Conservation (phyloP, 2,329 filamentous ascomycete species). For the Nemania serpens region DNA sequence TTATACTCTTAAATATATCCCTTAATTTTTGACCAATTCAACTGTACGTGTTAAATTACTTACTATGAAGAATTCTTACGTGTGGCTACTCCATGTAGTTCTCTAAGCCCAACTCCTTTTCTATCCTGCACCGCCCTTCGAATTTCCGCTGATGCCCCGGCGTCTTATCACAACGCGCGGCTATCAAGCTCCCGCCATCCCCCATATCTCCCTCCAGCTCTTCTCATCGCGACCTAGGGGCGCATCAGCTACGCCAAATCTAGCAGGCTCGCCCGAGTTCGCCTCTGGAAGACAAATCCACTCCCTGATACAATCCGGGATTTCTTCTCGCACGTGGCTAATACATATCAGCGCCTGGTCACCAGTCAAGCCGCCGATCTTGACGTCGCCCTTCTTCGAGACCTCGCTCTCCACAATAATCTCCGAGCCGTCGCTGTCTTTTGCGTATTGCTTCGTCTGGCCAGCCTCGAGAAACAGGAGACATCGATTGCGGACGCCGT, state of each 20-base stretch:
- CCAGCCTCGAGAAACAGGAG: constrained; percentile 76
- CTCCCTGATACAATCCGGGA: constrained; percentile 79
- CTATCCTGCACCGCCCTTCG: neutral
- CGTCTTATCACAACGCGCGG: neutral
- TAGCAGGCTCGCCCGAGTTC: constrained; percentile 62
- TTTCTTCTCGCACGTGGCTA: constrained; percentile 87
- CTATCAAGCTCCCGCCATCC: constrained; percentile 36
- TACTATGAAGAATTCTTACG: no score
- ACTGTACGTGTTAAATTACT: no score
- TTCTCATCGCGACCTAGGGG: constrained; percentile 61
- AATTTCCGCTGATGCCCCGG: neutral
- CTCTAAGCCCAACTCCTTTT: no score
- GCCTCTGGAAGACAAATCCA: constrained; percentile 86
- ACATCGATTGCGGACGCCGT: constrained; percentile 82
- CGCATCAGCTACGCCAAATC: constrained; percentile 67
- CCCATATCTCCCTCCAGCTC: constrained; percentile 72
- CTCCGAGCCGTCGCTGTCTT: constrained; percentile 40
- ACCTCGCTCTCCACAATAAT: constrained; percentile 52
- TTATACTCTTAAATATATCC: no score
- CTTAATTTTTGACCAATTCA: no score
- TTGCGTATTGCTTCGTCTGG: constrained; percentile 53
- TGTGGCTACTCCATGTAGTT: no score
- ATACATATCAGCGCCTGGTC: constrained; percentile 88
- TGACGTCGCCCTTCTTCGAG: constrained; percentile 50
- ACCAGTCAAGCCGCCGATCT: constrained; percentile 65